These are phyloP conservation scores for Boechera divaricarpa DNA, from an alignment of 345 rosid species.

Conservation along the genomic window DNA sequence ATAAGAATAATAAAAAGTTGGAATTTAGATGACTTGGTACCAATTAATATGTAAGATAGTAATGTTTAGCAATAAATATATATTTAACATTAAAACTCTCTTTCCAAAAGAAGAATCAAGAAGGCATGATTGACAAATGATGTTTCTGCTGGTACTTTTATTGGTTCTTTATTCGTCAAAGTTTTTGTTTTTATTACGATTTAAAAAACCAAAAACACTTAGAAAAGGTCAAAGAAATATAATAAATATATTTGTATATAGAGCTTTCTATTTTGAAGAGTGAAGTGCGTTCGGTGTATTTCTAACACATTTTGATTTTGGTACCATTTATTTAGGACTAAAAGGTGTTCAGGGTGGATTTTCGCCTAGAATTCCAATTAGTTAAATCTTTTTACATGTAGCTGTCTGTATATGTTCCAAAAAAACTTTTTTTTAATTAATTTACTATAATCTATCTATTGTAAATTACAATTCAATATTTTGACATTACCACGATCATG, in stretches of 20 bases:
- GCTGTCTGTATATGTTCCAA: background rate
- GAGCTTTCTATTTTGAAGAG: slow-evolving; percentile 13
- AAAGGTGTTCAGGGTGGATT: slow-evolving; percentile 24
- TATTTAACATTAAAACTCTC: background rate
- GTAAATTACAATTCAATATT: background rate
- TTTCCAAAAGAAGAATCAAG: slow-evolving; percentile 41
- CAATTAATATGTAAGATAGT: slow-evolving; percentile 14
- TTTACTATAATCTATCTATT: background rate
- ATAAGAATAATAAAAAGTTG: slow-evolving; percentile 18
- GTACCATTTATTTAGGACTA: slow-evolving; percentile 29
- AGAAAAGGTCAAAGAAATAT: slow-evolving; percentile 29
- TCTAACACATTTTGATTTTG: slow-evolving; percentile 24
- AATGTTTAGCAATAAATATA: background rate
- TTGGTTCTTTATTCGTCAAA: slow-evolving; percentile 37
- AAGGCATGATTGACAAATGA: slow-evolving; percentile 41
- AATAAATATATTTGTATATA: background rate
- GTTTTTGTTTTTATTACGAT: background rate
- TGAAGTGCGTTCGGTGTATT: slow-evolving; percentile 40
- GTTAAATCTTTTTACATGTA: background rate
- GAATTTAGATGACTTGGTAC: slow-evolving; percentile 34
- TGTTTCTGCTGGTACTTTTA: slow-evolving; percentile 21
- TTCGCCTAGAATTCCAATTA: slow-evolving; percentile 26
- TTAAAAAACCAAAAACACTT: slow-evolving; percentile 15
- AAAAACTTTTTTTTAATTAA: background rate
- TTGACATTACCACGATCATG: background rate